Conservation (phyloP, 495 filamentous ascomycete species). For the Neurospora cerealis region DNA sequence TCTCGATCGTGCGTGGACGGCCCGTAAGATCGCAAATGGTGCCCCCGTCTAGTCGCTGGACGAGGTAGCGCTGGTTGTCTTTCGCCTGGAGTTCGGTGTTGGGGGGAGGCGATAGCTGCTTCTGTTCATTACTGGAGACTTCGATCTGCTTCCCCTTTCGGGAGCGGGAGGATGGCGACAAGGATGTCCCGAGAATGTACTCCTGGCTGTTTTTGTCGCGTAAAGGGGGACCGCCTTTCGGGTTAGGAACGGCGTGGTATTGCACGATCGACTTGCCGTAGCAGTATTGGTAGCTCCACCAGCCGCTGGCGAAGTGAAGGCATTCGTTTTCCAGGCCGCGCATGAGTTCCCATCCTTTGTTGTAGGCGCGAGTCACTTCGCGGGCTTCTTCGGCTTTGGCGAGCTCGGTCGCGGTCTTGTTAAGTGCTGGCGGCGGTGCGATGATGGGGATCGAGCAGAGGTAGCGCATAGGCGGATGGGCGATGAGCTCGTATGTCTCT, state of each 20-base stretch:
- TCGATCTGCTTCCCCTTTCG: slow-evolving; percentile 26
- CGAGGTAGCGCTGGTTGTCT: slow-evolving; percentile 81
- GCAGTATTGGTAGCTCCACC: slow-evolving; percentile 98
- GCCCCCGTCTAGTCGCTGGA: slow-evolving; percentile 76
- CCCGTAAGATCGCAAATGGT: slow-evolving; percentile 87
- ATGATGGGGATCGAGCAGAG: slow-evolving; percentile 80
- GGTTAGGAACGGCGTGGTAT: slow-evolving; percentile 72
- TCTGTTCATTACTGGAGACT: slow-evolving; percentile 1
- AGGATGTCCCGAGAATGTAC: slow-evolving; percentile 61
- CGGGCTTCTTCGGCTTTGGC: slow-evolving; percentile 68
- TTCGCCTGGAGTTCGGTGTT: slow-evolving; percentile 66
- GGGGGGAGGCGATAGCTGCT: slow-evolving; percentile 29
- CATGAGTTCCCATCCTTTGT: slow-evolving; percentile 83
- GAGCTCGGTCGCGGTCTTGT: slow-evolving; percentile 51
- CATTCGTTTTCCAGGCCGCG: slow-evolving; percentile 77
- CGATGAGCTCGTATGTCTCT: slow-evolving; percentile 64
- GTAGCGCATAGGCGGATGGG: slow-evolving; percentile 57
- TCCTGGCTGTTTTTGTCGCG: slow-evolving; percentile 69
- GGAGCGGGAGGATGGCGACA: slow-evolving; percentile 18
- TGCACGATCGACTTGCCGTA: slow-evolving; percentile 82
- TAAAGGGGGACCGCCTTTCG: slow-evolving; percentile 53
- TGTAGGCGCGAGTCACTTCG: slow-evolving; percentile 73
- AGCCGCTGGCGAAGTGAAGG: slow-evolving; percentile 83
- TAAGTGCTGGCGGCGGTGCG: slow-evolving; percentile 37
- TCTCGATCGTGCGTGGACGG: slow-evolving; percentile 74